Conservation (phyloP, 108 stramenopile genomes). For the Aurantiochytrium sp. region DNA sequence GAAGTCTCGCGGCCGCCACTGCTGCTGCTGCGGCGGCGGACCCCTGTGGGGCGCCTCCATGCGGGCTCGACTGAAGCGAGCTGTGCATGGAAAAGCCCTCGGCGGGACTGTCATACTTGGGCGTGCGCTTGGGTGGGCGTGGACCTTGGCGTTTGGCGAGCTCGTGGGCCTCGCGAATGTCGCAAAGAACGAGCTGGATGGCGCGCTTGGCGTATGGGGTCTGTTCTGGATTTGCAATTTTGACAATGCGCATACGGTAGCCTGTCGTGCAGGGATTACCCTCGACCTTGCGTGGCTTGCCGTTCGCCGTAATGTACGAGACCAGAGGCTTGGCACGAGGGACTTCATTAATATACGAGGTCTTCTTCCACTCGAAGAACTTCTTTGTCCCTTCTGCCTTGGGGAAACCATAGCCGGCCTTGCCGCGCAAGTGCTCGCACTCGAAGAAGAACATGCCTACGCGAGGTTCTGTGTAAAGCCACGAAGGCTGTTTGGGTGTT, state of each 20-base stretch:
- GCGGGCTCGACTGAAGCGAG: not conserved
- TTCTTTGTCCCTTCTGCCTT: constrained; percentile 1
- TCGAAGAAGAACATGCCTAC: not conserved
- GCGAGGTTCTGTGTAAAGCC: not conserved
- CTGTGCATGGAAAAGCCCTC: not conserved
- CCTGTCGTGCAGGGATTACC: not conserved
- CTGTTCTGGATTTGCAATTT: not conserved
- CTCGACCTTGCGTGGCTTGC: not conserved
- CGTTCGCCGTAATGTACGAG: not conserved
- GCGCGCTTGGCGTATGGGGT: not conserved
- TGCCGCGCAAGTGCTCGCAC: constrained; percentile 13
- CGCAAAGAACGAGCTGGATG: not conserved
- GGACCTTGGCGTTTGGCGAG: not conserved
- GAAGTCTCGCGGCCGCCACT: not conserved
- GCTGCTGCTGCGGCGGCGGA: not conserved
- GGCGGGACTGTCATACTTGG: not conserved
- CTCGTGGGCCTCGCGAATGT: not conserved
- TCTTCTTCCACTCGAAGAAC: constrained; percentile 16
- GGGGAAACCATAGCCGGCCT: not conserved
- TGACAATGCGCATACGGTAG: constrained; percentile 15
- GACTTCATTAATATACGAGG: not conserved
- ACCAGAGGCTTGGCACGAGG: not conserved
- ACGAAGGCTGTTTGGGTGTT: not conserved
- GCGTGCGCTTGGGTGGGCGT: not conserved
- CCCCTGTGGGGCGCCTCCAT: too few species aligned